Evolutionary conservation across 345 rosid species (phyloP).

Genomic region (Syzygium grande): DNA sequence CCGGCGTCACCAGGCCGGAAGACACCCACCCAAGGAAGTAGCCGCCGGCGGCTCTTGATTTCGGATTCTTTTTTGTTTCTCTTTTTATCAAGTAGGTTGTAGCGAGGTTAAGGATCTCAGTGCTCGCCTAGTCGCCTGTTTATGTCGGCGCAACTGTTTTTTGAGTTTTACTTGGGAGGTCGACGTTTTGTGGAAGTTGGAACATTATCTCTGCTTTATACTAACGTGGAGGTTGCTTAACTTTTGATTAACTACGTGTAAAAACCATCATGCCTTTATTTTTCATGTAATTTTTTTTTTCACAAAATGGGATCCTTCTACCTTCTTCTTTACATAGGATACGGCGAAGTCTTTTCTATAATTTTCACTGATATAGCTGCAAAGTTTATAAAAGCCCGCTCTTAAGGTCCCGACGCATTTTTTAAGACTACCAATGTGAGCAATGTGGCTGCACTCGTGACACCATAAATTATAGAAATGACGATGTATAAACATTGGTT

Average conservation of each 20-base stretch:
- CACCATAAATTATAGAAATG: no score
- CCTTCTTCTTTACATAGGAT: background rate
- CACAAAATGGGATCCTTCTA: no score
- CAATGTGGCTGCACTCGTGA: no score
- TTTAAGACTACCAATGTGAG: background rate
- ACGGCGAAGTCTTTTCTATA: background rate
- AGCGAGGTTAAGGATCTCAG: background rate
- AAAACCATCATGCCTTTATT: no score
- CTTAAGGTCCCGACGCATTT: background rate
- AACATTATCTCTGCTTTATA: background rate
- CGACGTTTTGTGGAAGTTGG: background rate
- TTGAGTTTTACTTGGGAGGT: background rate
- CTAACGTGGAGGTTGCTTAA: background rate
- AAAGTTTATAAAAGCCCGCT: background rate
- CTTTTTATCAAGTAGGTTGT: background rate
- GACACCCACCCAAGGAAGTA: constrained; percentile 60
- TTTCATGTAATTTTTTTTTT: no score
- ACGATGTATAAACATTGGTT: no score
- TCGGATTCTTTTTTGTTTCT: background rate
- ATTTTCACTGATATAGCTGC: background rate
- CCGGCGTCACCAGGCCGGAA: constrained; percentile 29
- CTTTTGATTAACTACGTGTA: no score
- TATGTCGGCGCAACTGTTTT: background rate
- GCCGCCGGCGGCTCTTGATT: background rate
- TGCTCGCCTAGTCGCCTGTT: background rate